Conservation (phyloP, 2,329 filamentous ascomycete species). For the Xylaria sp. region DNA sequence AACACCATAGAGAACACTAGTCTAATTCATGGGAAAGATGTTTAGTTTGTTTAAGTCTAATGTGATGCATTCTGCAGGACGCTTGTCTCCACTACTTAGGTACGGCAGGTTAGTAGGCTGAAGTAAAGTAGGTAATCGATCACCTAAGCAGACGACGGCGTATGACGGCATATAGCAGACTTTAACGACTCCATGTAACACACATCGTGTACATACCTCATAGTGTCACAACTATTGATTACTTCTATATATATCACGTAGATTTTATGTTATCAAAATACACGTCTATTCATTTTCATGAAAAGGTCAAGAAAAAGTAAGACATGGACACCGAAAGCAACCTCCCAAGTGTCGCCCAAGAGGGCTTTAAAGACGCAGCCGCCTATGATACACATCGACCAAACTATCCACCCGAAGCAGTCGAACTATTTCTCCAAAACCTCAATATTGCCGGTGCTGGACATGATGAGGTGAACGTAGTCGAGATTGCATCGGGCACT, state of each 20-base stretch:
- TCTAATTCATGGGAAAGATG: background rate
- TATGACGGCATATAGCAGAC: constrained; percentile 26
- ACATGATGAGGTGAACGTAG: constrained; percentile 58
- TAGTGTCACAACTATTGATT: background rate
- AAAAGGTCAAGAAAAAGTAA: background rate
- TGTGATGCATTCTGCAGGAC: no score
- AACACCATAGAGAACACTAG: background rate
- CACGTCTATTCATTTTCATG: background rate
- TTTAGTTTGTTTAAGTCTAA: no score
- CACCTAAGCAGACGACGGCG: background rate
- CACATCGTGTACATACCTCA: background rate
- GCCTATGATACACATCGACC: constrained; percentile 76
- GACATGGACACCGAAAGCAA: constrained; percentile 39
- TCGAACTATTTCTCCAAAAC: constrained; percentile 66
- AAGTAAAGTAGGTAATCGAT: background rate
- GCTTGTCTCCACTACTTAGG: no score
- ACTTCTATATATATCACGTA: background rate
- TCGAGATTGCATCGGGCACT: constrained; percentile 75
- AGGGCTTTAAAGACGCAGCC: constrained; percentile 72
- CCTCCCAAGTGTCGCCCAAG: constrained; percentile 54
- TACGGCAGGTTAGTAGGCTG: background rate
- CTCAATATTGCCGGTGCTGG: constrained; percentile 62
- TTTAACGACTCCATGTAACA: background rate
- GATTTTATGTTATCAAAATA: background rate
- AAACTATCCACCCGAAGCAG: constrained; percentile 68